Percentiles rank a stretch among this genome's conserved stretches.
These are phyloP conservation scores for Candida suzukii DNA, from an alignment of 805 yeast genomes.

Conservation along the genomic window DNA sequence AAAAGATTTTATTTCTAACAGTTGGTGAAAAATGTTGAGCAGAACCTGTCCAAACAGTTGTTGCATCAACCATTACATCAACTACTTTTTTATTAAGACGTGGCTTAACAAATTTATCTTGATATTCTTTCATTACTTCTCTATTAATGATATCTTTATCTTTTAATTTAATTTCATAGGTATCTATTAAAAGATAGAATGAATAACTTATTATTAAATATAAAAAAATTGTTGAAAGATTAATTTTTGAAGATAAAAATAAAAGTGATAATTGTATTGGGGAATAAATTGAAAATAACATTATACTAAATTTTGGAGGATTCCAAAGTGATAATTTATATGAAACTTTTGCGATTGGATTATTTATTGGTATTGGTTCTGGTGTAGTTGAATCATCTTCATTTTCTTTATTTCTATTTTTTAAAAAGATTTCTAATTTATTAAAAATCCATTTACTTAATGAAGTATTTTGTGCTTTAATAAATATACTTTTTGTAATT, in stretches of 20 bases:
- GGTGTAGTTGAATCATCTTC: background rate
- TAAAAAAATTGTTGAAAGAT: slow-evolving; percentile 14
- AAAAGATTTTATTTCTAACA: slow-evolving; percentile 32
- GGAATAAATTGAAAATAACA: slow-evolving; percentile 46
- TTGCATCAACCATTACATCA: slow-evolving; percentile 59
- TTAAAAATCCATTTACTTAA: background rate
- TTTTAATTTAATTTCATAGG: slow-evolving; percentile 39
- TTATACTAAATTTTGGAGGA: slow-evolving; percentile 52
- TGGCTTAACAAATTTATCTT: slow-evolving; percentile 56
- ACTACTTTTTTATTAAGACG: slow-evolving; percentile 41
- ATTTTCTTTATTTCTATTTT: too few relatives aligned
- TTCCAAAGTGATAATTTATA: slow-evolving; percentile 48
- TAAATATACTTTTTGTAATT: background rate
- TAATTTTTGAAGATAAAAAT: slow-evolving; percentile 24
- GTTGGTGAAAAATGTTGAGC: slow-evolving; percentile 19
- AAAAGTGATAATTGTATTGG: slow-evolving; percentile 41
- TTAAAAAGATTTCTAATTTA: background rate
- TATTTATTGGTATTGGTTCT: background rate
- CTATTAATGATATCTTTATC: slow-evolving; percentile 56
- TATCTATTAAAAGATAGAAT: slow-evolving; percentile 29
- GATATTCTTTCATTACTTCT: slow-evolving; percentile 58
- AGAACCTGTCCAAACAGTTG: slow-evolving; percentile 20
- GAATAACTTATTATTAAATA: slow-evolving; percentile 30
- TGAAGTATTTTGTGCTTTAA: background rate
- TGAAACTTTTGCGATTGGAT: background rate